Evolutionary conservation across 208 protist species (phyloP).

Genomic region (Porcisia deanei): DNA sequence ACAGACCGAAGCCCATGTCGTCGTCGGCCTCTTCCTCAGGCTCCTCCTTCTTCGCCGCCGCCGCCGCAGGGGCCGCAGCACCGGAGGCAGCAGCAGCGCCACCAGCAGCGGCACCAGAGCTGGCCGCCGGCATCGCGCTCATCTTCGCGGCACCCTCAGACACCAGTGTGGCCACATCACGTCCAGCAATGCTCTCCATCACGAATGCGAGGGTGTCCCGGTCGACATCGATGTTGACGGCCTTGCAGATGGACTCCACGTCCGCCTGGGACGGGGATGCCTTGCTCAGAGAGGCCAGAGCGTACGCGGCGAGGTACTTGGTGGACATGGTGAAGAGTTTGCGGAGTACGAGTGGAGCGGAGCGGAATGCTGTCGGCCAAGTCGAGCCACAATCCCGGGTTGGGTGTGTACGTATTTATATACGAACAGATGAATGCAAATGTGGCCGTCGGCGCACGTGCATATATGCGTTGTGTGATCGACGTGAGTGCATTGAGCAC

Average conservation of each 20-base stretch:
- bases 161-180: constrained; percentile 80
- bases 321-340: constrained; percentile 56
- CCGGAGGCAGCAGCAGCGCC: constrained; percentile 10
- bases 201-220: constrained; percentile 80
- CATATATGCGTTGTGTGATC: too few relatives aligned
- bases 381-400: too few relatives aligned
- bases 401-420: too few relatives aligned
- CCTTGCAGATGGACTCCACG: constrained; percentile 87
- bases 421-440: too few relatives aligned
- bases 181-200: constrained; percentile 71
- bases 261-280: constrained; percentile 71
- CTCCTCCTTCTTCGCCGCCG: constrained; percentile 61
- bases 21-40: constrained; percentile 87
- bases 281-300: constrained; percentile 83
- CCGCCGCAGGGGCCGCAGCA: constrained; percentile 33
- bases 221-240: constrained; percentile 71
- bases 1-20: constrained; percentile 90
- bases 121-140: constrained; percentile 47
- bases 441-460: too few relatives aligned
- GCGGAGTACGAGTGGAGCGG: background rate
- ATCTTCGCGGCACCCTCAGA: constrained; percentile 84
- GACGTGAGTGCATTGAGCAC: too few relatives aligned
- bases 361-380: background rate
- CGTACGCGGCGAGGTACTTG: constrained; percentile 94
- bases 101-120: constrained; percentile 39